phyloP scores from a whole-genome alignment of 164 flowering plant genomes.

The Vitis cinerea region DNA sequence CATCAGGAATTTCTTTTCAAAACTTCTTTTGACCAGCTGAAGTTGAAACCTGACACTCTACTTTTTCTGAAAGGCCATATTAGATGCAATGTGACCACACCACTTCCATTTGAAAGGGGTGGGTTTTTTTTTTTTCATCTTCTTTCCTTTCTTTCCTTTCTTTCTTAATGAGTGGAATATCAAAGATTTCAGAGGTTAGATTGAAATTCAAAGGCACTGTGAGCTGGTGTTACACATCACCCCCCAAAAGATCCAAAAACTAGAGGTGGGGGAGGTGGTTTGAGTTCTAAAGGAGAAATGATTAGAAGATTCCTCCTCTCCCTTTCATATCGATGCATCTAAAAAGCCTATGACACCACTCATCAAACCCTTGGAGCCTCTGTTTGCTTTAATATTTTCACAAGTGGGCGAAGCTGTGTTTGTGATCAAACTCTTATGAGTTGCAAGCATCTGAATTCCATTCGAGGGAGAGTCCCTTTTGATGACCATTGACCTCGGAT shows the following conservation, averaged over 20 bases:
- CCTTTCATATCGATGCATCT: slow-evolving; percentile 14
- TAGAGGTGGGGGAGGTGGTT: slow-evolving; percentile 8
- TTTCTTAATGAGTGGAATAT: slow-evolving; percentile 12
- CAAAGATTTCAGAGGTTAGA: neutral
- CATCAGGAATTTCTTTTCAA: slow-evolving; percentile 16
- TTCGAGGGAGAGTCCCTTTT: neutral
- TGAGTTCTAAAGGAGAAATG: slow-evolving; percentile 20
- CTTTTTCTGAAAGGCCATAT: slow-evolving; percentile 30
- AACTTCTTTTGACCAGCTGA: slow-evolving; percentile 39
- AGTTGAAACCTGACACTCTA: slow-evolving; percentile 20
- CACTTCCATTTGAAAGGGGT: slow-evolving; percentile 16
- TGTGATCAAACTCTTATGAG: slow-evolving; percentile 6
- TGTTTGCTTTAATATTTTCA: neutral
- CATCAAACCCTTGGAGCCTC: neutral
- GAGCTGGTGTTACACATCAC: neutral
- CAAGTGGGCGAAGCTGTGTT: slow-evolving; percentile 20
- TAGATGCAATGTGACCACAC: slow-evolving; percentile 23
- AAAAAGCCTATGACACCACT: slow-evolving; percentile 12
- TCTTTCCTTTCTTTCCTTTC: neutral
- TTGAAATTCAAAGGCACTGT: slow-evolving; percentile 1
- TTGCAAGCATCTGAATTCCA: neutral
- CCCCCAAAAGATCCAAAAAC: slow-evolving; percentile 5
- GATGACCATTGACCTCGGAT: slow-evolving; percentile 7
- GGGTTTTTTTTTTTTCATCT: neutral
- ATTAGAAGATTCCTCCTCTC: slow-evolving; percentile 25